Evolutionary conservation across 371 early-diverging fungal species (phyloP), one percentile per base, ranked within the genome.

Genomic region (Lichtheimia ornata): DNA sequence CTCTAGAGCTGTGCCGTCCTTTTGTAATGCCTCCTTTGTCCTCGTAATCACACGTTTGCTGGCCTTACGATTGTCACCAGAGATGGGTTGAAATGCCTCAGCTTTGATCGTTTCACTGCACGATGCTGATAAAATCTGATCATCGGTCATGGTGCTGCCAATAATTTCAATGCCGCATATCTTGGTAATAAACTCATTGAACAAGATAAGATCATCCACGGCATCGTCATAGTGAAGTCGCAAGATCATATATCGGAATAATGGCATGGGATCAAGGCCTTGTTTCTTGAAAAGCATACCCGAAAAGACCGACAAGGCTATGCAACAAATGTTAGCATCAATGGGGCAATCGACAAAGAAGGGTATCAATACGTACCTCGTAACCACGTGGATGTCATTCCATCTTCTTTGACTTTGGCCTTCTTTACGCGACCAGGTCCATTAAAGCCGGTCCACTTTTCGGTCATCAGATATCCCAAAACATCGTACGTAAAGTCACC

Each of bases 401-500:
- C 79, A 71, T 88, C 85, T 4, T 85, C 86, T 55, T 91, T 88
- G 50, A 88, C 65, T 58, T 82, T 79, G 11, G 64, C 52, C 47
- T 81, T 82, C 41, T 57, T 53, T 12, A 58, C 63, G 51, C 73
- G 63, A 9, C 79, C 79, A 18, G 78, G 55, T 41, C 84, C 69
- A 64, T 79, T 77, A 49, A 66, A 81, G 5, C 85, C 84, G 18
- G 85, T 82, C 53, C 91, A 79, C 41, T 88, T 86, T 42, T 87
- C 89, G 25, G 94, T 79, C 50, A 95, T 64, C 13, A 83, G 65
- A 65, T 83, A 96, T 9, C 84, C 83, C 58, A 97, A 68, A 2
- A 94, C 88, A 66, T 97, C 97, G 53, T 91, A 89, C 6, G 89
- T 87, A n/a, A 97, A 84, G 7, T 84, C 82, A 4, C 92, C 88